Percentiles rank a stretch among this genome's conserved stretches.
phyloP scores from a whole-genome alignment of 2,329 filamentous ascomycete genomes.

The Elsinoe australis region DNA sequence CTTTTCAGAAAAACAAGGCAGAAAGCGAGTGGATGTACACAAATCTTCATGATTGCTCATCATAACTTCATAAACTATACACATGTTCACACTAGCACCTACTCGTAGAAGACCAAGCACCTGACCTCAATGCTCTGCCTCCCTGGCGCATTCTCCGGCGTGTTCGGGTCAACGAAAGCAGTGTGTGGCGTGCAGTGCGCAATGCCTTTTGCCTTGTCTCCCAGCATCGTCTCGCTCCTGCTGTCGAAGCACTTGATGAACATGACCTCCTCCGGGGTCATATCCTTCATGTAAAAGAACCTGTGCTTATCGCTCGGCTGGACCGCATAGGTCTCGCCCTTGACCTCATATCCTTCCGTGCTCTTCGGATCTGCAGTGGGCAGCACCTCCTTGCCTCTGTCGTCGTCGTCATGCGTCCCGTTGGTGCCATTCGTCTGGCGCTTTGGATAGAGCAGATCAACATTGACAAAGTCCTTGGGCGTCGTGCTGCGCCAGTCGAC shows the following conservation, averaged over 20 bases:
- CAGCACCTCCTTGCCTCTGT: constrained; percentile 51
- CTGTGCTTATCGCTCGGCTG: constrained; percentile 50
- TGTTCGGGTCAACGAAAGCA: constrained; percentile 70
- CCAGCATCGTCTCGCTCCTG: constrained; percentile 35
- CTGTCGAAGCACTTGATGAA: constrained; percentile 46
- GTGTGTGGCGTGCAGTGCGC: constrained; percentile 56
- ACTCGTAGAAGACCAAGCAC: constrained; percentile 62
- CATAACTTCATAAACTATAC: too few species aligned
- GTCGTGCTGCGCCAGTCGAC: constrained; percentile 56
- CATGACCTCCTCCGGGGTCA: constrained; percentile 51
- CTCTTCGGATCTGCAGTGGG: constrained; percentile 42
- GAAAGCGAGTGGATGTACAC: too few species aligned
- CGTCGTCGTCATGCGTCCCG: constrained; percentile 41
- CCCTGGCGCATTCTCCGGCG: constrained; percentile 58
- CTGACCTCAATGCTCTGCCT: constrained; percentile 53
- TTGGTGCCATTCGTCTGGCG: constrained; percentile 25
- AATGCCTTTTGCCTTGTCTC: constrained; percentile 32
- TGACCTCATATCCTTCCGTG: constrained; percentile 54
- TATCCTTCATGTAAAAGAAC: constrained; percentile 61
- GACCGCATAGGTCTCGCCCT: constrained; percentile 56
- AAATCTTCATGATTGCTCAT: too few species aligned
- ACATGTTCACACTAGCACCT: too few species aligned
- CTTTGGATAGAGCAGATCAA: constrained; percentile 56
- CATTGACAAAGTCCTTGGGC: constrained; percentile 51
- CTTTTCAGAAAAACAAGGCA: too few species aligned